Evolutionary conservation across 352 stramenopile genomes (phyloP), one percentile per base, ranked within the genome.

Genomic region (Globisporangium irregulare): DNA sequence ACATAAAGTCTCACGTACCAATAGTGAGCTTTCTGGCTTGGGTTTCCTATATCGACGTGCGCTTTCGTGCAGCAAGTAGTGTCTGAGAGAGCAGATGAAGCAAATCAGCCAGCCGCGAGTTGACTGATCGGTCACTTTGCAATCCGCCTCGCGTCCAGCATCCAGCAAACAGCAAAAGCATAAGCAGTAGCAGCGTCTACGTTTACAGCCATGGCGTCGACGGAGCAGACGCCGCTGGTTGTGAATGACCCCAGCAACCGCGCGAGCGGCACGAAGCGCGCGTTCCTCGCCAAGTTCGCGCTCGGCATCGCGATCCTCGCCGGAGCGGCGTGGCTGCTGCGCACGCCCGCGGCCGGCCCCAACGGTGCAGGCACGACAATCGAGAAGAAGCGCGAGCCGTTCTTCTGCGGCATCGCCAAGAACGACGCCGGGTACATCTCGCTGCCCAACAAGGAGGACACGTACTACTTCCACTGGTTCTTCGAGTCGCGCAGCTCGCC

Each of bases 381-480:
- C 4, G 27, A 18, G 43, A 56, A 48, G 27, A 66, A 59, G 32
- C 60, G 60, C 48, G 60, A 66, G 60, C 54, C 58, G 34, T 90
- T 54, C 48, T 54, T 57, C 51, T 57, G 51, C 22, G 51, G 12
- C 7, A 22, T 32, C 50, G 32, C 67, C 0, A 70, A 72, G 34
- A 72, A 84, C 51, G 72, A 83, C 29, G 68, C 77, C 1, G 79
- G 77, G 1, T 85, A 89, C 70, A 78, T 89, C 58, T 75, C 73
- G 62, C 71, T 89, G 10, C 3, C 72, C 20, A 84, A 86, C 74
- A 83, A 84, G 64, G 48, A 83, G n/a, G 81, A 89, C 57, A 79
- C 83, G 38, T 62, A 87, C 61, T 90, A 89, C 71, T 91, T 91
- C 58, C 89, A 90, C 68, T 91, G 81, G 79, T 86, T 77, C 60